These are phyloP conservation scores for Macrocybe gigantea DNA, from an alignment of 768 basidiomycete genomes.

Conservation along the genomic window DNA sequence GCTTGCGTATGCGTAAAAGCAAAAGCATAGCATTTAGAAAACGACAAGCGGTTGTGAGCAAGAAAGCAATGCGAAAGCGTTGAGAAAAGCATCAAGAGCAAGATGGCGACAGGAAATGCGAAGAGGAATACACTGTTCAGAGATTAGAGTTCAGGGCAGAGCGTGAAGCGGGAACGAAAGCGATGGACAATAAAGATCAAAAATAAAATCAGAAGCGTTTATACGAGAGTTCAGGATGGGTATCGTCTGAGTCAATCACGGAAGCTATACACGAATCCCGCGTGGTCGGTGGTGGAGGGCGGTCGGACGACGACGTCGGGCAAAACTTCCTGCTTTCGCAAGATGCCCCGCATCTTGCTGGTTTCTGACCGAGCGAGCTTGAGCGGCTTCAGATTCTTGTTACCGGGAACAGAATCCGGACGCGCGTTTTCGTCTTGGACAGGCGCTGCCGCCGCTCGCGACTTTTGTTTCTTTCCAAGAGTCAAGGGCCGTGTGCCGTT, in stretches of 20 bases:
- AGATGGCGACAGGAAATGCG: background rate
- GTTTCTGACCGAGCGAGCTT: slow-evolving; percentile 60
- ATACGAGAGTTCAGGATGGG: slow-evolving; percentile 11
- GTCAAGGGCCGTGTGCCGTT: slow-evolving; percentile 46
- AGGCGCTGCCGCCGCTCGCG: slow-evolving; percentile 17
- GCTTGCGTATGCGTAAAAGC: too few relatives aligned
- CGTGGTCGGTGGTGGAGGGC: slow-evolving; percentile 45
- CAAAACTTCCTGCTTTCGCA: slow-evolving; percentile 50
- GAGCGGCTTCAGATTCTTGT: slow-evolving; percentile 52
- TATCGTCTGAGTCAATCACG: slow-evolving; percentile 27
- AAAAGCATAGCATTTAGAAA: too few relatives aligned
- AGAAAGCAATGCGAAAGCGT: background rate
- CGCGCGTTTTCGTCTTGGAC: slow-evolving; percentile 36
- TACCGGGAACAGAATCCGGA: slow-evolving; percentile 24
- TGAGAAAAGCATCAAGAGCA: background rate
- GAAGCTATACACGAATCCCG: slow-evolving; percentile 38
- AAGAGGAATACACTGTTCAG: too few relatives aligned
- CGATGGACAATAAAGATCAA: slow-evolving; percentile 13
- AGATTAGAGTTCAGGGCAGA: background rate
- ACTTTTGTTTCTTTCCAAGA: slow-evolving; percentile 50
- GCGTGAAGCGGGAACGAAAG: slow-evolving; percentile 8
- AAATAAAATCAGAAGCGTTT: slow-evolving; percentile 8
- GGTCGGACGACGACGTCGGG: slow-evolving; percentile 60
- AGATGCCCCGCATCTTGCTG: slow-evolving; percentile 49
- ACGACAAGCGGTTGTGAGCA: too few relatives aligned